Base-by-base conservation (phyloP, 441 rosid genomes). In the Melastoma candidum region DNA sequence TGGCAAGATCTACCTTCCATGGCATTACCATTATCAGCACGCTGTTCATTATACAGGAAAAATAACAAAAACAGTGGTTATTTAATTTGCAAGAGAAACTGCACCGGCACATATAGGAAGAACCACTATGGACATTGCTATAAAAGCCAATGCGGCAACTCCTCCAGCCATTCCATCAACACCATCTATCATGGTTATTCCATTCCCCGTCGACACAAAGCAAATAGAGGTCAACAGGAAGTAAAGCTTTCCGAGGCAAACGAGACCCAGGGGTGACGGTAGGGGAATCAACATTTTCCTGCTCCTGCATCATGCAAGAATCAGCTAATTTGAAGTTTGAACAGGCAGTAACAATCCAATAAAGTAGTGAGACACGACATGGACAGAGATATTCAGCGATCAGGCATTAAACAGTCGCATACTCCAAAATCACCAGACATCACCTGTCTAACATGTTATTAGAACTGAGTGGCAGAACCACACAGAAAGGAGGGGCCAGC, bases 81-180 rank as follows among this genome's bases (percentile, higher is more conserved):
- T 3, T 2, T 29, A 29, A 29, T 29, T 29, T 29, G 3, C 7
- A 29, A 3, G 7, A 29, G 36, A 29, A 29, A 29, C 36, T 85
- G 66, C 56, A 92, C 98, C 96, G 46, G 96, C 66, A 77, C 89
- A 85, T 61, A 88, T 71, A 2, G 98, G 96, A 66, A 92, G 94
- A 69, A 79, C 98, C 26, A 85, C 82, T 7, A 88, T 68, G 4
- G 98, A 82, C 95, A 92, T 84, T 54, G 87, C 98, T 47, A 81
- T 59, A 64, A 92, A 85, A 58, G 94, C 85, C 76, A 87, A 63
- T 29, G 90, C 84, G 61, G 94, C 87, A 59, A 81, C 68, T 50
- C 97, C 98, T 57, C 87, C 96, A 46, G 89, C 94, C 24, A 92
- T 69, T 29, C 98, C 95, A 64, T 85, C 97, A 54, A 81, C 86